A percentile compares a stretch with the other conserved stretches of the same genome.
Evolutionary conservation across 805 yeast species (phyloP).

Genomic region (Myxozyma geophila): DNA sequence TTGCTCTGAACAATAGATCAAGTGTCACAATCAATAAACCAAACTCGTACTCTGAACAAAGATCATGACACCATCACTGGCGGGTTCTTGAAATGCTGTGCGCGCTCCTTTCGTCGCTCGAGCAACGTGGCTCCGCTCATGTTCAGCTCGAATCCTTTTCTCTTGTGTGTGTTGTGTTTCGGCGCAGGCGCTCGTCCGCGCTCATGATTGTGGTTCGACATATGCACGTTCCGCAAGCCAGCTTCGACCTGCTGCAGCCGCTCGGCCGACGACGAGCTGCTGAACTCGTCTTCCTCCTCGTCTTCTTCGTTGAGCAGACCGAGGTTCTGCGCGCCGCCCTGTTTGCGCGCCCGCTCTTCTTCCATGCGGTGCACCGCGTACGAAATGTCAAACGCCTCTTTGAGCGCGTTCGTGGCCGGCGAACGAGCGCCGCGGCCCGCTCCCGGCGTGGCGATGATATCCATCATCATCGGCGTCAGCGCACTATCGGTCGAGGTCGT

Average conservation of each 20-base stretch:
- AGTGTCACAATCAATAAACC: too few relatives aligned
- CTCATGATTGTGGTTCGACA: conserved; percentile 17
- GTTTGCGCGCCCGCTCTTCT: conserved; percentile 56
- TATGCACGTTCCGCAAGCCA: conserved; percentile 33
- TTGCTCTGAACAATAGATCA: too few relatives aligned
- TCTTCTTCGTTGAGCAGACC: conserved; percentile 48
- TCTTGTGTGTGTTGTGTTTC: conserved; percentile 13
- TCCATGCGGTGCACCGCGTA: conserved; percentile 84
- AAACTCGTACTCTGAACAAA: background rate
- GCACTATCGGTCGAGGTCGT: background rate
- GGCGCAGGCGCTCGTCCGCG: background rate
- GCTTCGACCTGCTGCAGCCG: conserved; percentile 35
- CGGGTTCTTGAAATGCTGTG: conserved; percentile 47
- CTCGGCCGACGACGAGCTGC: conserved; percentile 11
- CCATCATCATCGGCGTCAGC: conserved; percentile 31
- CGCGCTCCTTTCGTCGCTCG: conserved; percentile 52
- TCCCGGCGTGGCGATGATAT: conserved; percentile 35
- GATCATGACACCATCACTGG: conserved; percentile 18
- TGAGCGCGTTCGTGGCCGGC: conserved; percentile 73
- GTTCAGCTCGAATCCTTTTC: conserved; percentile 56
- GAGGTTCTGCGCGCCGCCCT: conserved; percentile 38
- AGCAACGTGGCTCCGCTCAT: conserved; percentile 67
- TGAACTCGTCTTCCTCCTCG: conserved; percentile 42
- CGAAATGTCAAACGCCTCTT: conserved; percentile 85
- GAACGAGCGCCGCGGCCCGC: conserved; percentile 40